phyloP scores from a whole-genome alignment of 371 early-diverging fungal genomes.

The Nematocida sp. region DNA sequence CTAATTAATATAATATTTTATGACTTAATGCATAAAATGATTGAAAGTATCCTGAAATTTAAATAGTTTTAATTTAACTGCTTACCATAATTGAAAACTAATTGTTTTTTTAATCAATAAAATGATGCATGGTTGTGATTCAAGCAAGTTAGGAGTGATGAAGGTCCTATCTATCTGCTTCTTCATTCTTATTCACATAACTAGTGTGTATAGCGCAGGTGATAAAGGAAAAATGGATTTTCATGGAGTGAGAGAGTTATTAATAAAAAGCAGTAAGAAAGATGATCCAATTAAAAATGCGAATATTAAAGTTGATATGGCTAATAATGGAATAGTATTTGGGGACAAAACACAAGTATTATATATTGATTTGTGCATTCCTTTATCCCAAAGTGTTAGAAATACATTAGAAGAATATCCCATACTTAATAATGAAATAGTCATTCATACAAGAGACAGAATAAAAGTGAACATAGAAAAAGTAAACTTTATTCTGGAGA shows the following conservation, averaged over 20 bases:
- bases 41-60: too few relatives aligned
- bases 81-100: too few relatives aligned
- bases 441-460: not conserved
- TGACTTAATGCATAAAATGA: too few relatives aligned
- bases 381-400: not conserved
- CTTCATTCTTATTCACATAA: too few relatives aligned
- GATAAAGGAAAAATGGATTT: not conserved
- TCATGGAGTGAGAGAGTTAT: not conserved
- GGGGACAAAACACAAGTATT: not conserved
- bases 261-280: not conserved
- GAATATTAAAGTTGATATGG: not conserved
- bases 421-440: not conserved
- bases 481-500: not conserved
- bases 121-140: too few relatives aligned
- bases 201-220: not conserved
- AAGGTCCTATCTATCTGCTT: too few relatives aligned
- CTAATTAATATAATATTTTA: too few relatives aligned
- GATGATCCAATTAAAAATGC: not conserved
- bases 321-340: slow-evolving; percentile 2
- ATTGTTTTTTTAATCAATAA: too few relatives aligned
- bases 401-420: slow-evolving; percentile 10
- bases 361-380: not conserved
- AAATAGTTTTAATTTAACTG: too few relatives aligned
- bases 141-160: too few relatives aligned
- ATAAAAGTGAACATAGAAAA: not conserved